Base-by-base conservation (phyloP, 352 stramenopile species). In the Phytophthora sansomeana region DNA sequence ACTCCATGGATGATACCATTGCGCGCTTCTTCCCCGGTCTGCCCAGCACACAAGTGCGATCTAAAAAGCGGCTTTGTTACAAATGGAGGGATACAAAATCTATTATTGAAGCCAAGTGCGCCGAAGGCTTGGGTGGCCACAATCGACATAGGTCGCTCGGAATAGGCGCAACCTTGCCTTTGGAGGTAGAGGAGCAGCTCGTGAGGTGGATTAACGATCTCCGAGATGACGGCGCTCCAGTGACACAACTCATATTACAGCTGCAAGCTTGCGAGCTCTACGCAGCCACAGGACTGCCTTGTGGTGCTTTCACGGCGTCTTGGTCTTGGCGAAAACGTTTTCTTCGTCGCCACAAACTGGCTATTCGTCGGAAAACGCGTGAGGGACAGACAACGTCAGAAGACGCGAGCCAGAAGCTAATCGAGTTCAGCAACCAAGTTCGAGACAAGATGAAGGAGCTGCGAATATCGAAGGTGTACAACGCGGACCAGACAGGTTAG, bases 281-380 rank as follows among this genome's bases (percentile, higher is more conserved):
- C 47, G 38, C 28, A 0, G 26, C 21, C 9, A 28, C 26, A 0
- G 14, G 3, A n/a, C n/a, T n/a, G n/a, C n/a, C n/a, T n/a, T n/a
- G n/a, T n/a, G 29, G 26, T 19, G 6, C 0, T 6, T 70, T 63
- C 6, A 13, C 5, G 19, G 46, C 48, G 7, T 70, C 47, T 5
- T 57, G 62, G 62, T 53, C 51, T 42, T 65, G 48, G 62, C n/a
- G 38, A 53, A 64, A 51, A 32, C 33, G 21, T 30, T 64, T 65
- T 24, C 30, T 65, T 11, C 46, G 47, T 11, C 39, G 48, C 29
- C 53, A 70, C 48, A 33, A 13, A 6, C 26, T 70, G 6, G 55
- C 46, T 8, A 48, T 70, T 7, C 46, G 53, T 17, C 44, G 46
- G 4, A 29, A 54, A 9, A 70, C 53, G 1, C 46, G 48, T 1